Percentiles rank a stretch among this genome's conserved stretches.
Conservation (phyloP, 2,329 filamentous ascomycete species). For the Purpureocillium takamizusanense region DNA sequence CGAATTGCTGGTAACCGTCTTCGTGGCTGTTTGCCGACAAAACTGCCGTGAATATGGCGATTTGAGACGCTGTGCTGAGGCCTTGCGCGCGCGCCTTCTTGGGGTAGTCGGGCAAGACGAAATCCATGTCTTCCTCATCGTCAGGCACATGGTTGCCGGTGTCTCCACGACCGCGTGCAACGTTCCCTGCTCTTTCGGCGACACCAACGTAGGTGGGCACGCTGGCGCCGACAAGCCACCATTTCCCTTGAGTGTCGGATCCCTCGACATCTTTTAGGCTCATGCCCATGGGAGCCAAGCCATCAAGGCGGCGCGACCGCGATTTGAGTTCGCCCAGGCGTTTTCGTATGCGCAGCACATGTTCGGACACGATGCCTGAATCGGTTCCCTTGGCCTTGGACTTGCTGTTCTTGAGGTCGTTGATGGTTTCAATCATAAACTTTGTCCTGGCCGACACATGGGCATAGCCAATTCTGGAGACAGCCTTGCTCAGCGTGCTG, state of each 20-base stretch:
- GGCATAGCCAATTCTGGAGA: conserved; percentile 56
- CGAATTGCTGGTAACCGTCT: conserved; percentile 71
- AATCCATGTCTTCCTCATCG: conserved; percentile 38
- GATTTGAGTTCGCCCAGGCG: conserved; percentile 68
- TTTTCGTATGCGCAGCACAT: conserved; percentile 84
- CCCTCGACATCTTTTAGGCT: conserved; percentile 74
- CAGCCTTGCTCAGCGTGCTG: conserved; percentile 62
- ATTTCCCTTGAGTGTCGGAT: conserved; percentile 82
- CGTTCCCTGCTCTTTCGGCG: conserved; percentile 8
- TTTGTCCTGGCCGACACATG: conserved; percentile 80
- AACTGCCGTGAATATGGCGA: conserved; percentile 88
- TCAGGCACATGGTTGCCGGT: conserved; percentile 15
- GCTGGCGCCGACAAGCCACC: conserved; percentile 98
- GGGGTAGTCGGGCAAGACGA: conserved; percentile 54
- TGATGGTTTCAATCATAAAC: conserved; percentile 97
- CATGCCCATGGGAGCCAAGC: conserved; percentile 73
- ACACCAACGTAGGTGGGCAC: conserved; percentile 44
- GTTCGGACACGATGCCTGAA: conserved; percentile 66
- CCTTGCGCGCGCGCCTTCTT: conserved; percentile 71
- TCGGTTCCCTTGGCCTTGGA: conserved; percentile 66
- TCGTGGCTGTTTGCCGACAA: conserved; percentile 78
- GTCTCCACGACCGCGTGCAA: conserved; percentile 5
- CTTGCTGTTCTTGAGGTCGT: conserved; percentile 88
- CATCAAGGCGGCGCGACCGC: conserved; percentile 49
- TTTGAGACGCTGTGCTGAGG: conserved; percentile 78